A percentile compares a stretch with the other conserved stretches of the same genome.
These are phyloP conservation scores for Fusarium neocosmosporiellum DNA, from an alignment of 2,329 filamentous ascomycete genomes.

Conservation along the genomic window DNA sequence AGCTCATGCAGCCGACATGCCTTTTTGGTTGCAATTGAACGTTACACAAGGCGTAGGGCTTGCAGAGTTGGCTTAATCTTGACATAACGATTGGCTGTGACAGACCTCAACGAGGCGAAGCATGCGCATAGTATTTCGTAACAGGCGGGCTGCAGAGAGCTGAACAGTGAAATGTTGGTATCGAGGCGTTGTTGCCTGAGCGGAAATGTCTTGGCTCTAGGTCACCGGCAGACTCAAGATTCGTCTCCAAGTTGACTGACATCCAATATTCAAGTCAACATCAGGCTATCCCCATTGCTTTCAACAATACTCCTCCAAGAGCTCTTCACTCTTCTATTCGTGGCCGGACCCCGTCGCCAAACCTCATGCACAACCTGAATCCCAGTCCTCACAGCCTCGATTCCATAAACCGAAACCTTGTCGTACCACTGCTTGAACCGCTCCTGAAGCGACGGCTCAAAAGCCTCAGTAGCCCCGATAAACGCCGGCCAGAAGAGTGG, in stretches of 20 bases:
- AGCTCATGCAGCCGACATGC: not conserved
- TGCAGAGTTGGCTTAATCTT: not conserved
- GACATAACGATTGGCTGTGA: not conserved
- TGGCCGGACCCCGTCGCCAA: slow-evolving; percentile 27
- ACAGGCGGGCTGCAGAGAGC: not conserved
- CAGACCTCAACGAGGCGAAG: not conserved
- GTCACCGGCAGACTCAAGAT: no score
- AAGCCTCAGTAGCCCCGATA: slow-evolving; percentile 38
- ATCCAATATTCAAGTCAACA: not conserved
- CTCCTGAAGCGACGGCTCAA: slow-evolving; percentile 27
- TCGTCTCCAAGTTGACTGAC: not conserved
- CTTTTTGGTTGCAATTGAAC: not conserved
- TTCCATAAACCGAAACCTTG: slow-evolving; percentile 31
- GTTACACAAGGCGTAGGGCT: not conserved
- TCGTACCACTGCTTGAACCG: slow-evolving; percentile 37
- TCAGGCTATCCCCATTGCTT: not conserved
- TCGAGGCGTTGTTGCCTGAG: no score
- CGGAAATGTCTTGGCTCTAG: no score
- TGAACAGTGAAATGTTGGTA: no score
- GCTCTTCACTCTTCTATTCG: not conserved
- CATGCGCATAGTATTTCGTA: not conserved
- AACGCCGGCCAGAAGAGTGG: slow-evolving; percentile 41
- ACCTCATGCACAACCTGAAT: slow-evolving; percentile 34
- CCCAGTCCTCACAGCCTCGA: slow-evolving; percentile 38
- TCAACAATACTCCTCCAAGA: not conserved